Evolutionary conservation across 1,139 yeast species (phyloP).

Genomic region (Kodamaea derodonti): DNA sequence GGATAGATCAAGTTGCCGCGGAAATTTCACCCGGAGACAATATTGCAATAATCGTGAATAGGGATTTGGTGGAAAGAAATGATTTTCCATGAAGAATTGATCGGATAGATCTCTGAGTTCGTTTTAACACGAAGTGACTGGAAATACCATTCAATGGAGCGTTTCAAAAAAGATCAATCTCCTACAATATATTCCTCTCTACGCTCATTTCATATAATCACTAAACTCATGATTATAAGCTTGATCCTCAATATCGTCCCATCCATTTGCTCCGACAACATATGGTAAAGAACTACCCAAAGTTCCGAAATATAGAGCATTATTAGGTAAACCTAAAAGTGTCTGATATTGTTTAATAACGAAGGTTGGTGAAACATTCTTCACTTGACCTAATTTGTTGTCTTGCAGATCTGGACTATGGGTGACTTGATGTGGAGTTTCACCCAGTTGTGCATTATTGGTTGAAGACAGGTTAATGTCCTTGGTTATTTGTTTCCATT

Average conservation of each 20-base stretch:
- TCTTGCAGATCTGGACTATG: constrained; percentile 8
- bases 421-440: constrained; percentile 2
- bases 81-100: too few species aligned
- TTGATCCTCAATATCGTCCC: constrained; percentile 30
- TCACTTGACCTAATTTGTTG: constrained; percentile 15
- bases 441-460: constrained; percentile 3
- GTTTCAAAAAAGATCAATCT: too few species aligned
- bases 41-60: too few species aligned
- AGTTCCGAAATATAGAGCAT: constrained; percentile 35
- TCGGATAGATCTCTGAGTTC: too few species aligned
- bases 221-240: constrained; percentile 16
- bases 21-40: too few species aligned
- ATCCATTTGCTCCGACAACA: constrained; percentile 35
- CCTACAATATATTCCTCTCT: too few species aligned
- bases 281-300: constrained; percentile 42
- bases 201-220: constrained; percentile 13
- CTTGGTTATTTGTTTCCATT: constrained; percentile 47
- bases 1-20: too few species aligned
- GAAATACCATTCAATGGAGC: too few species aligned
- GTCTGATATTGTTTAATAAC: constrained; percentile 43
- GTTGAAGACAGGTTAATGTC: constrained; percentile 33
- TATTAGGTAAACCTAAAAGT: constrained; percentile 40
- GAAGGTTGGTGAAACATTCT: constrained; percentile 44
- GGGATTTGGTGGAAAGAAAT: too few species aligned
- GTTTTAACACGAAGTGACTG: too few species aligned